Evolutionary conservation across 2,329 filamentous ascomycete genomes (phyloP), one percentile per base, ranked within the genome.

Genomic region (Trichoderma breve): DNA sequence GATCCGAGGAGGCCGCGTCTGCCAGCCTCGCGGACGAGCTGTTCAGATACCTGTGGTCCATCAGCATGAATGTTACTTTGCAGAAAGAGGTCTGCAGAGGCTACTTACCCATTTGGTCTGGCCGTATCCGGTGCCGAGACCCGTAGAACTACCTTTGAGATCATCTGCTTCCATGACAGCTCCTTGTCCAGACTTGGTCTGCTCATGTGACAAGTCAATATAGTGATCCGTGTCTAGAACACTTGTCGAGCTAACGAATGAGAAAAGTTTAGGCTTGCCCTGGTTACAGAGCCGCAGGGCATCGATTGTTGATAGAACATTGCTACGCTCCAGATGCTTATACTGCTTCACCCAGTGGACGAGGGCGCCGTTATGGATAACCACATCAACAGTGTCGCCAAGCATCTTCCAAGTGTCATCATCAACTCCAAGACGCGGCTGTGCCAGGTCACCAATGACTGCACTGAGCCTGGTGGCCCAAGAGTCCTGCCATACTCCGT

Each of bases 321-420:
- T 98, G 71, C 91, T 86, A 0, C 87, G 84, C 79, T 88, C 89
- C 75, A 97, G 86, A 47, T 90, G 87, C 21, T 90, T 86, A 80
- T 97, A 98, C 7, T 88, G 90, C 77, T 90, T 86, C 26, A 97
- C 89, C 94, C 94, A 97, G 80, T 97, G 91, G 6, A 93, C 91
- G 30, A 86, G 84, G 14, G 94, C 93, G 43, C 93, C 95, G 78
- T 97, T 98, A 84, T 98, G 92, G 43, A 95, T 88, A 3, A 94
- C 84, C 0, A 90, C 86, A 78, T 97, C 93, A 0, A 91, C 92
- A 34, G 89, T 85, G 3, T 91, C 82, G 4, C 87, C 84, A 3
- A 98, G 79, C 6, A 81, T 83, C 65, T 91, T 84, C 92, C 93
- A 97, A 1, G 83, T 84, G 1, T 83, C 83, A 11, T 89, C 85